Base-by-base conservation (phyloP, 495 filamentous ascomycete species). In the Talaromyces trachyspermus region DNA sequence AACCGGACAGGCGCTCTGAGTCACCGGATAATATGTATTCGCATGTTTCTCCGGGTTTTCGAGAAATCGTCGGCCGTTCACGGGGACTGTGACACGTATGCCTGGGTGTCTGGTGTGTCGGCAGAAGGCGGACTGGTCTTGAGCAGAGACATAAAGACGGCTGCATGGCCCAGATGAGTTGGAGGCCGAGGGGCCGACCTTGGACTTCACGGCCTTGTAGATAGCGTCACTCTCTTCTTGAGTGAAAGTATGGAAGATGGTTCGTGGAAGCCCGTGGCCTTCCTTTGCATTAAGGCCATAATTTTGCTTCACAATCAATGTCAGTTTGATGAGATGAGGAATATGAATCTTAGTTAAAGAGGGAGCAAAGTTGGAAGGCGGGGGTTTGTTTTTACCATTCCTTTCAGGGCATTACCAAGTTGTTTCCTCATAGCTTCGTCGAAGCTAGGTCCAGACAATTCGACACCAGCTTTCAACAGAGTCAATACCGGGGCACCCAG, bases 1-100 rank as follows among this genome's bases (percentile, higher is more conserved):
- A 2, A 45, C 6, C 17, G 20, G 15, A 15, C 15, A 18, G 15
- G 7, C 12, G 6, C 22, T 20, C 24, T 45, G 43, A n/a, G 15
- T 17, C 7, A 45, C 17, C 10, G 18, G 15, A 23, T 45, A 45
- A 22, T 43, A 43, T 10, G 22, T 29, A 0, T 19, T 25, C 14
- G n/a, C 40, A 23, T 32, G 25, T 11, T 45, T 41, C 10, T 36
- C 32, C 7, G 38, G 22, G 14, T 45, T 24, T n/a, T 23, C 9
- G 11, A 45, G 20, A 11, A 18, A 45, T 4, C 43, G 43, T 10
- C 43, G 43, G 20, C 43, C 43, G 30, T 45, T 45, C 11, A 45
- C 10, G 24, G 43, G 43, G 20, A 29, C 9, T 12, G 12, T 5
- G 18, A 1, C 8, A 45, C 12, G 26, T 19, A 45, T 20, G 20